phyloP scores from a whole-genome alignment of 352 stramenopile genomes.

The Phytopythium mirpurense region DNA sequence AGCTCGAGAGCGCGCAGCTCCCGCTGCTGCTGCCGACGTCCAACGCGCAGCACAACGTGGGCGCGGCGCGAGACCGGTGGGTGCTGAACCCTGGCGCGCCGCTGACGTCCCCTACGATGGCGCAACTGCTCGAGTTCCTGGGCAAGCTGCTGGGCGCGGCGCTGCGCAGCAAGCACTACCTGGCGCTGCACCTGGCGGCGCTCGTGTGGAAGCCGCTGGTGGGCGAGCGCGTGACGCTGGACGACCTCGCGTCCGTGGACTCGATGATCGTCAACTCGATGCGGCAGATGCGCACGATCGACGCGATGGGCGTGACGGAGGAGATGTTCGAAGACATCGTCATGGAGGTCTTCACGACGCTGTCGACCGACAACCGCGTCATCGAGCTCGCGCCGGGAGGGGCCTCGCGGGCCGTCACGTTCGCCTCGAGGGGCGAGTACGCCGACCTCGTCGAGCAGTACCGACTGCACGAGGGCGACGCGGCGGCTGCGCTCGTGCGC shows the following conservation, averaged over 20 bases:
- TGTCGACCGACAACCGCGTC: slow-evolving; percentile 78
- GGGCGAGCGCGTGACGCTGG: slow-evolving; percentile 51
- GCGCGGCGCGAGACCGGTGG: slow-evolving; percentile 86
- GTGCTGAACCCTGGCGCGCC: slow-evolving; percentile 80
- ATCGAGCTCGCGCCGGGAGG: slow-evolving; percentile 70
- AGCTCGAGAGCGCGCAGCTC: slow-evolving; percentile 77
- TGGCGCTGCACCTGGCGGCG: slow-evolving; percentile 80
- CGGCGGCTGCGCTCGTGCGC: slow-evolving; percentile 36
- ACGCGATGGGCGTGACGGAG: slow-evolving; percentile 64
- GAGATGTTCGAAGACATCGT: slow-evolving; percentile 90
- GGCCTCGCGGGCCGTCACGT: slow-evolving; percentile 67
- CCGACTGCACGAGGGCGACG: slow-evolving; percentile 75
- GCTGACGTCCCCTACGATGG: slow-evolving; percentile 20
- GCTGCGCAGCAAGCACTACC: slow-evolving; percentile 85
- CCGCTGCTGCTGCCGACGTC: slow-evolving; percentile 85
- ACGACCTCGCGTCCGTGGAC: slow-evolving; percentile 85
- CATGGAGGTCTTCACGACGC: slow-evolving; percentile 88
- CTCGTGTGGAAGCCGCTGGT: slow-evolving; percentile 91
- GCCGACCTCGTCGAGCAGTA: slow-evolving; percentile 77
- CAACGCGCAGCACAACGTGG: slow-evolving; percentile 88
- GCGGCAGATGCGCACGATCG: slow-evolving; percentile 81
- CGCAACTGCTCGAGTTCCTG: slow-evolving; percentile 90
- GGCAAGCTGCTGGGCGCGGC: slow-evolving; percentile 89
- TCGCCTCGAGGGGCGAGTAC: slow-evolving; percentile 71
- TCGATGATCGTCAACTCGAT: slow-evolving; percentile 87